Evolutionary conservation across 2,329 filamentous ascomycete species (phyloP).

Genomic region (Epichloe elymi): DNA sequence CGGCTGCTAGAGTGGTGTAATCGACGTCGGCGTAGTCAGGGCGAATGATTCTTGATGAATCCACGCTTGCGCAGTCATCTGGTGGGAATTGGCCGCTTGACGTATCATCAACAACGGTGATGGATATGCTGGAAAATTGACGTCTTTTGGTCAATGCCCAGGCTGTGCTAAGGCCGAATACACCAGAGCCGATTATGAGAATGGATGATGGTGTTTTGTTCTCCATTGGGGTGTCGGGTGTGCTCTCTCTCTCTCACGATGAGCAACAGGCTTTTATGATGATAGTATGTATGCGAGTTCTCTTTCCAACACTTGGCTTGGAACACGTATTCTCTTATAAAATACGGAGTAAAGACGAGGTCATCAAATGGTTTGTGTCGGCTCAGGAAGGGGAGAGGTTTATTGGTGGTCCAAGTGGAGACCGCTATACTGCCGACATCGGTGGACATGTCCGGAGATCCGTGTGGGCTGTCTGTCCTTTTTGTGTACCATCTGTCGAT

Average conservation of each 20-base stretch:
- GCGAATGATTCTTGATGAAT: conserved; percentile 51
- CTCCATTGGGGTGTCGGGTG: conserved; percentile 13
- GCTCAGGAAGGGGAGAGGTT: neutral
- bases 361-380: neutral
- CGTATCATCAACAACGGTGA: conserved; percentile 45
- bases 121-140: conserved; percentile 35
- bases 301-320: neutral
- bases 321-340: neutral
- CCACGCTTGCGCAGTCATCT: conserved; percentile 46
- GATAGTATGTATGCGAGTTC: neutral
- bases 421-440: neutral
- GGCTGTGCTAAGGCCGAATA: conserved; percentile 50
- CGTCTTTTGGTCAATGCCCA: conserved; percentile 54
- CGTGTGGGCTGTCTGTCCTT: too few species aligned
- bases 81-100: conserved; percentile 44
- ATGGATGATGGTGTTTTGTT: conserved; percentile 31
- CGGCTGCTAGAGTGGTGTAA: conserved; percentile 61
- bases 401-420: neutral
- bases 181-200: conserved; percentile 56
- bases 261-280: neutral
- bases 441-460: neutral
- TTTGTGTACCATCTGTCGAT: too few species aligned
- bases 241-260: neutral
- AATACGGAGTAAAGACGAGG: too few species aligned
- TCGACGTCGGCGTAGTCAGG: conserved; percentile 69